Evolutionary conservation across 2,329 filamentous ascomycete genomes (phyloP).

Genomic region (Aspergillus calidoustus): DNA sequence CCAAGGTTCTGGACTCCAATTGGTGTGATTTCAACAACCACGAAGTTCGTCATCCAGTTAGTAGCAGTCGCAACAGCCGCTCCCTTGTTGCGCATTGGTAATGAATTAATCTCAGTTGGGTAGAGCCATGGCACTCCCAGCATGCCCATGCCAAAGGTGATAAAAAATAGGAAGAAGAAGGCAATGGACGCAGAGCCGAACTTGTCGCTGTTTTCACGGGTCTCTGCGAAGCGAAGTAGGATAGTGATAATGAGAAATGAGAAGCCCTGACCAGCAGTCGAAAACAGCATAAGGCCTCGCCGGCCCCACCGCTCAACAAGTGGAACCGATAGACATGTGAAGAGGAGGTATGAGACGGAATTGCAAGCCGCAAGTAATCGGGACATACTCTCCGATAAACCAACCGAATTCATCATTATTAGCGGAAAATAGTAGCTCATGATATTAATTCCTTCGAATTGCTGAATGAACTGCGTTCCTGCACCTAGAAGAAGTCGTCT

Average conservation of each 20-base stretch:
- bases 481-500: constrained; percentile 57
- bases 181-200: constrained; percentile 45
- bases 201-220: neutral
- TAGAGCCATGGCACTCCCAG: constrained; percentile 46
- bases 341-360: constrained; percentile 54
- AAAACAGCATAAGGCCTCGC: constrained; percentile 62
- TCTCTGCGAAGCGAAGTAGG: constrained; percentile 48
- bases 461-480: constrained; percentile 60
- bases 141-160: constrained; percentile 55
- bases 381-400: constrained; percentile 56
- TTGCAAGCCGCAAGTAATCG: constrained; percentile 62
- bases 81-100: constrained; percentile 54
- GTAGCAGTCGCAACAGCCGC: constrained; percentile 54
- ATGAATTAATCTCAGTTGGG: constrained; percentile 52
- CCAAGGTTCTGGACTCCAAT: constrained; percentile 47
- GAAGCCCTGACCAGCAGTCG: constrained; percentile 54
- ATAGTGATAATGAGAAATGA: constrained; percentile 59
- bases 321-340: constrained; percentile 52
- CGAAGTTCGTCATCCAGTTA: constrained; percentile 47
- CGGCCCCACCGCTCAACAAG: constrained; percentile 59
- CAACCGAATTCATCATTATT: constrained; percentile 63
- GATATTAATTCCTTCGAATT: constrained; percentile 48
- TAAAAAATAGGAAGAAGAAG: constrained; percentile 59
- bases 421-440: constrained; percentile 59
- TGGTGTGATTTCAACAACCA: constrained; percentile 51